phyloP scores from a whole-genome alignment of 2,329 filamentous ascomycete species.

The Nothophaeocryptopus gaeumannii region DNA sequence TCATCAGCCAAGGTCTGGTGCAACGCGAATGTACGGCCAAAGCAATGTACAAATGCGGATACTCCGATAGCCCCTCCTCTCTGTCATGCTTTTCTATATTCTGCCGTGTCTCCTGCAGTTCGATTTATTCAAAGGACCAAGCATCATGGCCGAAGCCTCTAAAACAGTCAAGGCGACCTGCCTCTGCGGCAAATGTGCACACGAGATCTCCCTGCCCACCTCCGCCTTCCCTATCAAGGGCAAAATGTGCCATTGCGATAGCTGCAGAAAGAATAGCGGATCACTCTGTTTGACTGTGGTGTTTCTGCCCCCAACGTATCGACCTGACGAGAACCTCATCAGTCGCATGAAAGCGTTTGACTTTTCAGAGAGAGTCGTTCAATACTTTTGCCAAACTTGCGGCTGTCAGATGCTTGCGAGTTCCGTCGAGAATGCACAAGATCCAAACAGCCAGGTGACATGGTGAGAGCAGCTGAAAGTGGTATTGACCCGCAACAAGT shows the following conservation, averaged over 20 bases:
- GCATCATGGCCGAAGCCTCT: constrained; percentile 15
- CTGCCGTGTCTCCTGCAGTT: too few species aligned
- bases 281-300: constrained; percentile 46
- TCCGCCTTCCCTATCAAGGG: constrained; percentile 38
- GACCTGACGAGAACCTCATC: constrained; percentile 28
- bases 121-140: too few species aligned
- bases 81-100: too few species aligned
- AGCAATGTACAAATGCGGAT: too few species aligned
- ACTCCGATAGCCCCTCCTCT: too few species aligned
- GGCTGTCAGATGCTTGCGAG: constrained; percentile 42
- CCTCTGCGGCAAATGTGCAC: constrained; percentile 37
- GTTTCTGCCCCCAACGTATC: constrained; percentile 37
- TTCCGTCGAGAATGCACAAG: constrained; percentile 18
- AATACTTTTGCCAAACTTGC: constrained; percentile 52
- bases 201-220: constrained; percentile 36
- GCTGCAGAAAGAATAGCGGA: constrained; percentile 51
- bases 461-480: too few species aligned
- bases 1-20: too few species aligned
- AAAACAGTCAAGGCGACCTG: constrained; percentile 33
- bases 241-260: constrained; percentile 53
- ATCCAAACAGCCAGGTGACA: constrained; percentile 17
- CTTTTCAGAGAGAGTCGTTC: constrained; percentile 41
- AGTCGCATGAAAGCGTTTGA: constrained; percentile 43
- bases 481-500: too few species aligned
- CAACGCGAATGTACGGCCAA: too few species aligned